phyloP scores from a whole-genome alignment of 352 stramenopile genomes.

The Phytophthora multivora region DNA sequence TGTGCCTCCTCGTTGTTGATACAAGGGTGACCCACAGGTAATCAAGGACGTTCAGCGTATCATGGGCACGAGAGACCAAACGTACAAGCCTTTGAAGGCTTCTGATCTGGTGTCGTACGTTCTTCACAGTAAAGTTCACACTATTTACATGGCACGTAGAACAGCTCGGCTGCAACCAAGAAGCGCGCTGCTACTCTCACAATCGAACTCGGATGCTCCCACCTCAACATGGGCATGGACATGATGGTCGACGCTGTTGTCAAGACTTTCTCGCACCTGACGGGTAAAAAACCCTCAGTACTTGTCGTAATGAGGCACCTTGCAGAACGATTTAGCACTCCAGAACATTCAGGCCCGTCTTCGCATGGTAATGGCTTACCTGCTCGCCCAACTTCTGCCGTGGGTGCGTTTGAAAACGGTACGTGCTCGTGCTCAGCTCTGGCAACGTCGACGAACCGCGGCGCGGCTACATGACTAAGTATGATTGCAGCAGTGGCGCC shows the following conservation, averaged over 20 bases:
- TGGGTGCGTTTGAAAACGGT: constrained; percentile 96
- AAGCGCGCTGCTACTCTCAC: constrained; percentile 90
- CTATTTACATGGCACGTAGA: constrained; percentile 98
- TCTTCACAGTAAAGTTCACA: too few species aligned
- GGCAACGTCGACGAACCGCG: constrained; percentile 99
- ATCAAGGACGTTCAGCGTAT: constrained; percentile 89
- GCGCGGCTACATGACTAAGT: constrained; percentile 99
- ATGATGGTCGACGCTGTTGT: constrained; percentile 92
- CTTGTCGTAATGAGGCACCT: constrained; percentile 86
- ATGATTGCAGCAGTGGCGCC: constrained; percentile 98
- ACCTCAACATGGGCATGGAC: constrained; percentile 96
- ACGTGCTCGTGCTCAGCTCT: constrained; percentile 97
- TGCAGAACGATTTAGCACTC: constrained; percentile 96
- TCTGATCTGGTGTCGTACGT: constrained; percentile 92
- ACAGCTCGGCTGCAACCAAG: constrained; percentile 93
- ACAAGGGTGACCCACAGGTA: constrained; percentile 75
- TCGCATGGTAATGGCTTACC: constrained; percentile 98
- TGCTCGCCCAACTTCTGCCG: constrained; percentile 97
- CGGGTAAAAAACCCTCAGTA: constrained; percentile 93
- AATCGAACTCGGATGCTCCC: constrained; percentile 94
- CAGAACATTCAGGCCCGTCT: constrained; percentile 99
- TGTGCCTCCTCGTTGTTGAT: constrained; percentile 95
- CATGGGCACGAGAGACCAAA: constrained; percentile 54
- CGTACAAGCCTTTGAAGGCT: constrained; percentile 70
- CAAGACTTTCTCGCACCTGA: constrained; percentile 76